Percentiles rank a stretch among this genome's conserved stretches.
These are phyloP conservation scores for Penicillium sp. DNA, from an alignment of 2,329 filamentous ascomycete genomes.

Conservation along the genomic window DNA sequence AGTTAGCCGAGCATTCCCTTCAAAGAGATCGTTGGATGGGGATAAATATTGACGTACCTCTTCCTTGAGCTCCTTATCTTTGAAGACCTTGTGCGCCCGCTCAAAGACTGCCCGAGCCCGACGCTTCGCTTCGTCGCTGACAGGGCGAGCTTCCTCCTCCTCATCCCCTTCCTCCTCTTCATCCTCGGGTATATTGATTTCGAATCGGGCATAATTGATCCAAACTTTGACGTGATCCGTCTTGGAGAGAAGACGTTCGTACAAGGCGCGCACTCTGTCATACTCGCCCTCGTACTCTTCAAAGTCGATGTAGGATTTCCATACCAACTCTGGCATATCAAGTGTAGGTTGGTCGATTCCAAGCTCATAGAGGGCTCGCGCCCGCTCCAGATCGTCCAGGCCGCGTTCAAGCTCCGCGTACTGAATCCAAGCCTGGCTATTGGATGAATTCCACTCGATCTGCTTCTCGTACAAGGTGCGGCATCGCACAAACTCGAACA, in stretches of 20 bases:
- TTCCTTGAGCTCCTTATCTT: slow-evolving; percentile 83
- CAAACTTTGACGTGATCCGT: slow-evolving; percentile 99
- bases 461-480: slow-evolving; percentile 90
- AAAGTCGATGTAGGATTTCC: slow-evolving; percentile 98
- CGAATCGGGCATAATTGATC: slow-evolving; percentile 98
- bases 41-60: slow-evolving; percentile 48
- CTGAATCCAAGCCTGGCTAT: slow-evolving; percentile 91
- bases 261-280: slow-evolving; percentile 70
- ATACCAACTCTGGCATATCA: slow-evolving; percentile 95
- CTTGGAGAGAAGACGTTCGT: slow-evolving; percentile 86
- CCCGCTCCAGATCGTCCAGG: slow-evolving; percentile 80
- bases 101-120: slow-evolving; percentile 79
- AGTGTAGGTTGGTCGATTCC: slow-evolving; percentile 74
- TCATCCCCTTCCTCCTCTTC: slow-evolving; percentile 61
- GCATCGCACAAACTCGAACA: slow-evolving; percentile 91
- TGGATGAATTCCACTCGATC: slow-evolving; percentile 83
- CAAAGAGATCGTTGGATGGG: background rate
- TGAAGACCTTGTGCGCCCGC: slow-evolving; percentile 78
- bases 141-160: slow-evolving; percentile 51
- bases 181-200: slow-evolving; percentile 83
- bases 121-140: slow-evolving; percentile 76
- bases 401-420: slow-evolving; percentile 91
- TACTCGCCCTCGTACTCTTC: slow-evolving; percentile 95
- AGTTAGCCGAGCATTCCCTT: background rate
- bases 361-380: slow-evolving; percentile 85